Evolutionary conservation across 345 rosid species (phyloP), one percentile per base, ranked within the genome.

Genomic region (Pistacia atlantica): DNA sequence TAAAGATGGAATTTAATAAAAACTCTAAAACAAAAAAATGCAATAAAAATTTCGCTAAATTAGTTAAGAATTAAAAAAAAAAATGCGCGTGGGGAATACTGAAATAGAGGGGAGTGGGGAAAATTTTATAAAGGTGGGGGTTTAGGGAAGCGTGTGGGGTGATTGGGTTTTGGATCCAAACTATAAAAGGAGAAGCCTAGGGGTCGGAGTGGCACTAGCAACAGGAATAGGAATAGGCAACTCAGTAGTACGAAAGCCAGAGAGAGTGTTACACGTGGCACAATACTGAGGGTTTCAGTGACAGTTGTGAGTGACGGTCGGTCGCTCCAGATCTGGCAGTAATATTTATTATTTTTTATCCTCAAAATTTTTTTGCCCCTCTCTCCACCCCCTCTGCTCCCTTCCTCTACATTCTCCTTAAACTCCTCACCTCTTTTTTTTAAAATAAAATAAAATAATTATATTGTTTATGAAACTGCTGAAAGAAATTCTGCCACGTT

Each of bases 241-340:
- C n/a, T 62, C 60, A 42, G 2, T 14, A 4, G 56, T 8, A 37
- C 37, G 14, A 57, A 7, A 54, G 65, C 20, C 31, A 54, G 65
- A 37, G 25, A 7, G 22, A 37, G 59, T 0, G 13, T 5, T 16
- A 69, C 12, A 45, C 81, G 81, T 81, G 84, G 65, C 79, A 37
- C 22, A 1, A 56, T 42, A 9, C 5, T 20, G 17, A 25, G 3
- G 78, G 76, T 16, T 35, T 5, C 1, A 0, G 1, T 33, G 2
- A 51, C 3, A 25, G 45, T 63, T 11, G 75, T 18, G 56, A 57
- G 68, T 76, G 73, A 59, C 77, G 65, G 74, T 49, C 42, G 4
- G 68, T 62, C 28, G 67, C 57, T 73, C 76, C 69, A 38, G 58
- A 63, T 76, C 28, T 17, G 77, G 54, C 38, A 48, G 49, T 16